Percentiles rank a stretch among this genome's conserved stretches.
Conservation (phyloP, 495 filamentous ascomycete species). For the Penicillium daleae region DNA sequence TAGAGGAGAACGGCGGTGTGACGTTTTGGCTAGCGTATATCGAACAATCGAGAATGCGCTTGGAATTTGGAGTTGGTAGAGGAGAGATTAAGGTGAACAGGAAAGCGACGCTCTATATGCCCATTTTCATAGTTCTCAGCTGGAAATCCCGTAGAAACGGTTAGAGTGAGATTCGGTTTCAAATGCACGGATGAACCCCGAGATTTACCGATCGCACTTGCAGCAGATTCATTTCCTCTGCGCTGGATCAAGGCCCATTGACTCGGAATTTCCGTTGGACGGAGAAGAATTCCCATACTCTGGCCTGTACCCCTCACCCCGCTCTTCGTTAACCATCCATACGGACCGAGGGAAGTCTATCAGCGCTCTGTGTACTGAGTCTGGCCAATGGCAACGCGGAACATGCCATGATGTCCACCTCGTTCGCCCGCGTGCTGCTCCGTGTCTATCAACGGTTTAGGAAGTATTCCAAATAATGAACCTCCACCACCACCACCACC, state of each 20-base stretch:
- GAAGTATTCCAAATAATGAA: slow-evolving; percentile 11
- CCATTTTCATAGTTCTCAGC: background rate
- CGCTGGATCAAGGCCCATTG: background rate
- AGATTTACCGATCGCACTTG: background rate
- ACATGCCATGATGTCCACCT: background rate
- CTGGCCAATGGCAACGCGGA: background rate
- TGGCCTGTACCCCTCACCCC: background rate
- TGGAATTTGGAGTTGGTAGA: background rate
- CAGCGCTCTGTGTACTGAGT: background rate
- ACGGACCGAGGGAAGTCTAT: slow-evolving; percentile 6
- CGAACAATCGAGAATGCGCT: background rate
- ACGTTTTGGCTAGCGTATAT: background rate
- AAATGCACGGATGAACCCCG: too few species aligned
- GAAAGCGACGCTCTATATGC: background rate
- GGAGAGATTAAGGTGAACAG: background rate
- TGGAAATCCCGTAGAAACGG: background rate
- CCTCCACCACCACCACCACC: background rate
- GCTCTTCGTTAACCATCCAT: background rate
- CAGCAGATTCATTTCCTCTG: background rate
- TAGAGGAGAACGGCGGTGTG: background rate
- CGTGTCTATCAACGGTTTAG: background rate
- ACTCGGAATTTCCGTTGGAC: background rate
- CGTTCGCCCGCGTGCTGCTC: background rate
- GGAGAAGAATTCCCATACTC: background rate
- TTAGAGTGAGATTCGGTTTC: too few species aligned